Conservation (phyloP, 352 stramenopile genomes). For the Stramenopiles sp. region DNA sequence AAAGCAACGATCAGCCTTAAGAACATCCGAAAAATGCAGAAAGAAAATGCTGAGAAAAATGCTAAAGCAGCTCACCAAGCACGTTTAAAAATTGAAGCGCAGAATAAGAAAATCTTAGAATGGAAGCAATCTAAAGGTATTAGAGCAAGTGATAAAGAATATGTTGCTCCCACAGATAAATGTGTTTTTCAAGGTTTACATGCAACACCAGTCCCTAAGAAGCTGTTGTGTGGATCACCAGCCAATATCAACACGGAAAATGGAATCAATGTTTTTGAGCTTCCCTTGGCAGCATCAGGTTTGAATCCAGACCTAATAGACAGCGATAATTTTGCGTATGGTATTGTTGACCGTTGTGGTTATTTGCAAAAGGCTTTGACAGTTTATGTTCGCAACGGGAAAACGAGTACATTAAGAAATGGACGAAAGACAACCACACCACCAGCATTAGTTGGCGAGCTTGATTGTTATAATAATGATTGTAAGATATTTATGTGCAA, state of each 20-base stretch:
- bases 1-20: background rate
- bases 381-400: background rate
- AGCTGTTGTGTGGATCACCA: background rate
- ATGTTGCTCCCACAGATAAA: background rate
- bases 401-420: background rate
- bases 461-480: background rate
- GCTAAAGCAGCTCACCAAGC: background rate
- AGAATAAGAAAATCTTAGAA: background rate
- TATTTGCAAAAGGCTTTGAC: background rate
- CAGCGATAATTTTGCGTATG: background rate
- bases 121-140: background rate
- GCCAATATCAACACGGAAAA: background rate
- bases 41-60: background rate
- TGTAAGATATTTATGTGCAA: background rate
- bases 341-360: background rate
- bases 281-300: background rate
- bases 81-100: background rate
- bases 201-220: background rate
- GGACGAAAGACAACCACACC: background rate
- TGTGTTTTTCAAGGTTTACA: background rate
- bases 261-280: background rate
- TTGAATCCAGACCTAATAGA: background rate
- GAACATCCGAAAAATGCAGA: background rate
- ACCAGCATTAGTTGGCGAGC: background rate
- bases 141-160: background rate